Base-by-base conservation (phyloP, 2,329 filamentous ascomycete genomes). In the Madurella fahalii region DNA sequence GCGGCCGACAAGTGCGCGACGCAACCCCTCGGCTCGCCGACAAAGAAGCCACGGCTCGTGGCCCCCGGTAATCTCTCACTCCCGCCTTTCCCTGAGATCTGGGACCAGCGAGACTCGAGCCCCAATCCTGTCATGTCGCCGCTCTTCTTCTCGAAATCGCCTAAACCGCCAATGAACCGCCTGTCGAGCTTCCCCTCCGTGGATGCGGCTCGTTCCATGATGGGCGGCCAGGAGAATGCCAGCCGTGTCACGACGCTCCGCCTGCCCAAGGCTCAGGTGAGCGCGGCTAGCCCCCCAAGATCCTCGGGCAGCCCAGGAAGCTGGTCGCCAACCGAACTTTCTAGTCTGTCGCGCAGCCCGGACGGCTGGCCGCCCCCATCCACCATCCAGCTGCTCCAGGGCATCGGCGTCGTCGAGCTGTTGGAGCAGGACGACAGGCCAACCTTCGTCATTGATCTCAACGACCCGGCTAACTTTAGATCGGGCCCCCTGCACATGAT, bases 371-470 rank as follows among this genome's bases (percentile, higher is more conserved):
- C 73, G 5, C 70, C 75, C 51, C 69, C 74, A 1, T 74, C 81
- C 2, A 74, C 76, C 5, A 59, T 82, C 43, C 77, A 83, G 49
- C 72, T 83, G 48, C 74, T 92, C 4, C 81, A 81, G 41, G 79
- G 80, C 25, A 76, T 91, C 49, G 85, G 86, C 20, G 78, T 90
- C 9, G 71, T 86, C 17, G 89, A 93, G 67, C 72, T 93, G 40
- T 70, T 94, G 40, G 88, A 93, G 65, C 81, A 87, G 61, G 89
- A 94, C 66, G 82, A 86, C 47, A 77, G 89, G 45, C 89, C 88
- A 2, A 89, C 86, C 0, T 90, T 93, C 63, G 79, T 93, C 41
- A 75, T 93, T 34, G 88, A 93, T 63, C 71, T 89, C 48, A 74
- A 75, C 8, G 82, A 86, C 63, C 68, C 75, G 1, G 68, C 72